A percentile compares a stretch with the other conserved stretches of the same genome.
Evolutionary conservation across 805 yeast genomes (phyloP).

Genomic region (Kuraishia molischiana): DNA sequence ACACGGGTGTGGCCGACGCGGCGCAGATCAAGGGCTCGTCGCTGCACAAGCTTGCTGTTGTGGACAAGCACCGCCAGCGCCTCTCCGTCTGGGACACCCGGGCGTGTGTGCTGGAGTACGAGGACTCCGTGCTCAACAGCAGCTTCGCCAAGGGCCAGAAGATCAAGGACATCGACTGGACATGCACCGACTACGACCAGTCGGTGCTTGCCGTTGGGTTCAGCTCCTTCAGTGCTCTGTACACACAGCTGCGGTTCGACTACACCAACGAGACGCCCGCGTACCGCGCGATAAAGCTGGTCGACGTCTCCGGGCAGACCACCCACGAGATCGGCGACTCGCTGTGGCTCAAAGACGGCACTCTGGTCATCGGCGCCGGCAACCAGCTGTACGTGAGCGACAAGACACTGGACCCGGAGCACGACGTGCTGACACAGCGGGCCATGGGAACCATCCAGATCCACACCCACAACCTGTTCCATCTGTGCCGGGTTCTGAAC

Average conservation of each 20-base stretch:
- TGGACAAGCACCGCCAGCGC: conserved; percentile 38
- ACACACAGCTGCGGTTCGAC: conserved; percentile 79
- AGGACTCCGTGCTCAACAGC: conserved; percentile 26
- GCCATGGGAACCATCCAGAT: conserved; percentile 53
- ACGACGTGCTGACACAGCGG: conserved; percentile 38
- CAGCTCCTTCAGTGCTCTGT: conserved; percentile 47
- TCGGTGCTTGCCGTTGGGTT: conserved; percentile 80
- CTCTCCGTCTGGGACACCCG: conserved; percentile 76
- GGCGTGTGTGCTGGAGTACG: conserved; percentile 57
- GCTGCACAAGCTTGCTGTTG: conserved; percentile 64
- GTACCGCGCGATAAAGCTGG: conserved; percentile 63
- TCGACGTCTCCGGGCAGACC: conserved; percentile 64
- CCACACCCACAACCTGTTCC: conserved; percentile 45
- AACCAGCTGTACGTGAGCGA: conserved; percentile 83
- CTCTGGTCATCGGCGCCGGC: conserved; percentile 77
- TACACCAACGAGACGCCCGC: conserved; percentile 76
- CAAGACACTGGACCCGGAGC: conserved; percentile 42
- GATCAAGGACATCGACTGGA: conserved; percentile 82
- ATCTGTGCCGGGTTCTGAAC: conserved; percentile 66
- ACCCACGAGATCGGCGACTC: conserved; percentile 83
- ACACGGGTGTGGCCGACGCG: conserved; percentile 46
- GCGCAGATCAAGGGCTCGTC: conserved; percentile 64
- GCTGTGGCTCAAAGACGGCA: conserved; percentile 74
- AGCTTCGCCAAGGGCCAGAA: conserved; percentile 5
- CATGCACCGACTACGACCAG: conserved; percentile 53